Percentiles rank a stretch among this genome's conserved stretches.
Conservation (phyloP, 257 asterid genomes). For the Fraxinus anomala region DNA sequence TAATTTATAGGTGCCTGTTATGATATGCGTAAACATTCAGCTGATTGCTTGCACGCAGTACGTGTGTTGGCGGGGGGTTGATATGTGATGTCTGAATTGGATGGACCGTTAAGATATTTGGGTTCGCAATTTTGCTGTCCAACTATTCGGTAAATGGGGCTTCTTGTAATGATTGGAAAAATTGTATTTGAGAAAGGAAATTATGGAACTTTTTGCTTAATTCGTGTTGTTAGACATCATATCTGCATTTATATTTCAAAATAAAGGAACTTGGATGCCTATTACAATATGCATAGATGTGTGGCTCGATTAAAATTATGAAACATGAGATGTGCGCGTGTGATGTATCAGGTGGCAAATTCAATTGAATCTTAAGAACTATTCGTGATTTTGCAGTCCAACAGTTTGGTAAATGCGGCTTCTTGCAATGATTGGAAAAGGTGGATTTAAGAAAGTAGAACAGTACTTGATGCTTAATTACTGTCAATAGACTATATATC, state of each 20-base stretch:
- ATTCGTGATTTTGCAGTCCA: constrained; percentile 24
- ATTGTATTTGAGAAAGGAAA: background rate
- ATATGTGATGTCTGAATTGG: background rate
- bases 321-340: too few species aligned
- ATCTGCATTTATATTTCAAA: background rate
- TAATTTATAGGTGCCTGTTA: background rate
- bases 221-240: background rate
- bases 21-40: background rate
- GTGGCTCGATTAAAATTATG: too few species aligned
- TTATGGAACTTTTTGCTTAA: background rate
- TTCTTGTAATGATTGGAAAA: background rate
- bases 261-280: background rate
- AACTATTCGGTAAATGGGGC: constrained; percentile 37
- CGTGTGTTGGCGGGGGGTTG: background rate
- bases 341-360: background rate
- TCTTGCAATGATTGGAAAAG: constrained; percentile 6
- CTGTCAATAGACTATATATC: background rate
- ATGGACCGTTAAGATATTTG: background rate
- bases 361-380: background rate
- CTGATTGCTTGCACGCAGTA: background rate
- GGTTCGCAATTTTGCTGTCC: constrained; percentile 19
- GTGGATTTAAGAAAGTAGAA: background rate
- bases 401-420: constrained; percentile 33
- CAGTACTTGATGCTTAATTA: background rate
- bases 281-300: background rate